Percentiles rank a stretch among this genome's conserved stretches.
These are phyloP conservation scores for Chenopodium formosanum DNA, from an alignment of 148 eudicot genomes.

Conservation along the genomic window DNA sequence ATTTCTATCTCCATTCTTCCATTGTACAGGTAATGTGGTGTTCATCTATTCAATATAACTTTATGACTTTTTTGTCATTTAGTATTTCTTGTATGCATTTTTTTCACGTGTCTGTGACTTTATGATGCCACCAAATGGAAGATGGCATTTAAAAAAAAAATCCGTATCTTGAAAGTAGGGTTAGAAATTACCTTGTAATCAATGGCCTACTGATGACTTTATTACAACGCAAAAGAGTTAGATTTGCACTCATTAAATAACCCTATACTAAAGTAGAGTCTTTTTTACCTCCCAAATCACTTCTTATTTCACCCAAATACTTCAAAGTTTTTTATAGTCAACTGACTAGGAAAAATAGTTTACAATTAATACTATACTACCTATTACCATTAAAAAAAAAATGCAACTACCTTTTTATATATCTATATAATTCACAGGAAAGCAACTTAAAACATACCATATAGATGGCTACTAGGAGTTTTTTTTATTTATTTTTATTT, in stretches of 20 bases:
- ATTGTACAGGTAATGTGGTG: slow-evolving; percentile 64
- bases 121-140: not conserved
- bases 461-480: too few relatives aligned
- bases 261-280: too few relatives aligned
- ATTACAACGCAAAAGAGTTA: not conserved
- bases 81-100: slow-evolving; percentile 7
- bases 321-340: too few relatives aligned
- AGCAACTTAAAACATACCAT: too few relatives aligned
- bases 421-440: too few relatives aligned
- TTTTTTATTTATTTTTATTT: too few relatives aligned
- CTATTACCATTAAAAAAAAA: too few relatives aligned
- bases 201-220: not conserved
- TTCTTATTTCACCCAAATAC: too few relatives aligned
- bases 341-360: too few relatives aligned
- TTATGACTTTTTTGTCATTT: slow-evolving; percentile 6
- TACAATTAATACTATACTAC: too few relatives aligned
- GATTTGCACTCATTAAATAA: not conserved
- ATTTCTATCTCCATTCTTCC: slow-evolving; percentile 92
- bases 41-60: slow-evolving; percentile 13
- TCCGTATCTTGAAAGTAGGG: not conserved
- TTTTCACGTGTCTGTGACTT: not conserved
- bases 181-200: not conserved
- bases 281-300: too few relatives aligned
- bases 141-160: not conserved
- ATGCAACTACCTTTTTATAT: too few relatives aligned